A percentile compares a stretch with the other conserved stretches of the same genome.
Evolutionary conservation across 2,329 filamentous ascomycete species (phyloP).

Genomic region (Erysiphe neolycopersici): DNA sequence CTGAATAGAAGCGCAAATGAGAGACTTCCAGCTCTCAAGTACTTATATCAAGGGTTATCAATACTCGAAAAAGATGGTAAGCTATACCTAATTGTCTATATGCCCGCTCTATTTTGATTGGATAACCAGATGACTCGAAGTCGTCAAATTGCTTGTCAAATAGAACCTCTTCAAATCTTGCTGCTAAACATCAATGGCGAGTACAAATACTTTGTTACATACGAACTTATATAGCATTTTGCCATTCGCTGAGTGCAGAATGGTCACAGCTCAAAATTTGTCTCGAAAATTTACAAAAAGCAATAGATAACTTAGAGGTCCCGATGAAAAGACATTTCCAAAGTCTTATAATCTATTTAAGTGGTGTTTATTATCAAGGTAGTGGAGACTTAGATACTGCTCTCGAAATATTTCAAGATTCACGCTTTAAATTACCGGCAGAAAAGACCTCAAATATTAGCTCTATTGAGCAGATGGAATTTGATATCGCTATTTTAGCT

Average conservation of each 20-base stretch:
- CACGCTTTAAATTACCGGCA: conserved; percentile 25
- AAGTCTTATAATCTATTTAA: conserved; percentile 28
- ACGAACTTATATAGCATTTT: conserved; percentile 12
- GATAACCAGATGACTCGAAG: neutral
- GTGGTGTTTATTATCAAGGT: conserved; percentile 51
- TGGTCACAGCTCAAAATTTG: conserved; percentile 10
- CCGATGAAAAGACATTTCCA: conserved; percentile 7
- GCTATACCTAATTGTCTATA: neutral
- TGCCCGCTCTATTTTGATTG: neutral
- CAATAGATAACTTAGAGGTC: conserved; percentile 6
- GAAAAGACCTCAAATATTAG: conserved; percentile 14
- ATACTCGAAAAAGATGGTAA: conserved; percentile 11
- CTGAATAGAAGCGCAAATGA: conserved; percentile 27
- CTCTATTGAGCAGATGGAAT: conserved; percentile 23
- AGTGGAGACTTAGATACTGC: conserved; percentile 46
- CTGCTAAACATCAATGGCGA: conserved; percentile 10
- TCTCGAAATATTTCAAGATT: conserved; percentile 34
- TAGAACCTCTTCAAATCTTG: conserved; percentile 8
- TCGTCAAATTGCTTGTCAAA: conserved; percentile 6
- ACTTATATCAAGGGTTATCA: conserved; percentile 28
- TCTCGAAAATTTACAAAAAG: conserved; percentile 7
- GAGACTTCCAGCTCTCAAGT: conserved; percentile 19
- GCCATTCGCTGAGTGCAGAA: conserved; percentile 8
- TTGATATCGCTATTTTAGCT: conserved; percentile 38
- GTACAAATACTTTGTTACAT: conserved; percentile 12